Evolutionary conservation across 768 basidiomycete genomes (phyloP).

Genomic region (Kwoniella sp.): DNA sequence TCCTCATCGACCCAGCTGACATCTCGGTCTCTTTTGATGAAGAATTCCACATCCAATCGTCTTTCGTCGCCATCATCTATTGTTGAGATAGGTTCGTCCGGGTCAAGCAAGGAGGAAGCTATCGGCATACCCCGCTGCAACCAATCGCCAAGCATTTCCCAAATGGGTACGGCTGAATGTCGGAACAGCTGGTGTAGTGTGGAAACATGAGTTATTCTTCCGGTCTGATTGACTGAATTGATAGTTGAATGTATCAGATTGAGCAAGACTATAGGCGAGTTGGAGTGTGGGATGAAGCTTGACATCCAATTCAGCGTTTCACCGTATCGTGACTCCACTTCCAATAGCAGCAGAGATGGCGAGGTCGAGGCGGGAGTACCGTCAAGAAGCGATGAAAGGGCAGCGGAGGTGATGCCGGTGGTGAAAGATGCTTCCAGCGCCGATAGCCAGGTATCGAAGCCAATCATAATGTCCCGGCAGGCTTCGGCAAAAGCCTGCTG

Average conservation of each 20-base stretch:
- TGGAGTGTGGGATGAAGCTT: constrained; percentile 18
- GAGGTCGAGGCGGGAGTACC: constrained; percentile 6
- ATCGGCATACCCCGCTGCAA: constrained; percentile 42
- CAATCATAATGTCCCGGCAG: constrained; percentile 18
- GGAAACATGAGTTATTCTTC: background rate
- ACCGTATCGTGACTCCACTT: constrained; percentile 20
- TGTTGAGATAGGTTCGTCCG: constrained; percentile 2
- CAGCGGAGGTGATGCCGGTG: constrained; percentile 3
- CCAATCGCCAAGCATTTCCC: constrained; percentile 44
- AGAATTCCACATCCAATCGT: constrained; percentile 39
- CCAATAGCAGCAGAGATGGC: constrained; percentile 27
- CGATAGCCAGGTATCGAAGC: constrained; percentile 31
- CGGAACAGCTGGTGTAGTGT: constrained; percentile 24
- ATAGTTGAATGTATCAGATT: constrained; percentile 28
- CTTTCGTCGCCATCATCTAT: constrained; percentile 22
- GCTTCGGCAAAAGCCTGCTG: constrained; percentile 42
- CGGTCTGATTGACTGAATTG: background rate
- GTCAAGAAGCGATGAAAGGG: background rate
- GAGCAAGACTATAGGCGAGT: constrained; percentile 23
- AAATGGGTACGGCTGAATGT: constrained; percentile 28
- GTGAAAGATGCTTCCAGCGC: constrained; percentile 30
- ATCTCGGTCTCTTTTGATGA: constrained; percentile 39
- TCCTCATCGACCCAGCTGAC: constrained; percentile 51
- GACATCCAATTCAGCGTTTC: constrained; percentile 21
- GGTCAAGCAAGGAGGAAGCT: constrained; percentile 18